Percentiles rank a stretch among this genome's conserved stretches.
These are phyloP conservation scores for Dentipellis sp. DNA, from an alignment of 768 basidiomycete genomes.

Conservation along the genomic window DNA sequence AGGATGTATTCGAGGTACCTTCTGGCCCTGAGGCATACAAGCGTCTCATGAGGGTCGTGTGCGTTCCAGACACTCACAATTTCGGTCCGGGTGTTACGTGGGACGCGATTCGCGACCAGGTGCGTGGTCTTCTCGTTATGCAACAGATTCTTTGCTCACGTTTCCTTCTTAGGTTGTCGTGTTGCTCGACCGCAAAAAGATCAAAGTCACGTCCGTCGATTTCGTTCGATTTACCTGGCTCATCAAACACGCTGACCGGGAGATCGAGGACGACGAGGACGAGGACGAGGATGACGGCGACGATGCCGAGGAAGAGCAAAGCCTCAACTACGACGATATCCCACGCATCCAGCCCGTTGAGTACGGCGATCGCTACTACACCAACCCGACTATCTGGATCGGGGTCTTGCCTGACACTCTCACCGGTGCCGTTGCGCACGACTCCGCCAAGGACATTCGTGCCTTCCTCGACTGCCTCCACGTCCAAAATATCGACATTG, in stretches of 20 bases:
- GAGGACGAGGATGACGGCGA: constrained; percentile 10
- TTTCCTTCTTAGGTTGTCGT: constrained; percentile 4
- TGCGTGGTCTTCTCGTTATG: constrained; percentile 17
- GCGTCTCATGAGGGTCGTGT: constrained; percentile 16
- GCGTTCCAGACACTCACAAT: constrained; percentile 14
- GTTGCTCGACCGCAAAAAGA: constrained; percentile 1
- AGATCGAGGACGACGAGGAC: constrained; percentile 15
- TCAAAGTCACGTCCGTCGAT: constrained; percentile 3
- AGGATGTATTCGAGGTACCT: constrained; percentile 13
- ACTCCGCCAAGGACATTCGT: constrained; percentile 14
- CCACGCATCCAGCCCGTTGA: constrained; percentile 18
- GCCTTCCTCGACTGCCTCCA: constrained; percentile 10
- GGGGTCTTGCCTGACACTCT: constrained; percentile 18
- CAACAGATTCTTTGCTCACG: constrained; percentile 6
- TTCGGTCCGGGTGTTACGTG: constrained; percentile 5
- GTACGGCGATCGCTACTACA: constrained; percentile 16
- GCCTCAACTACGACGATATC: constrained; percentile 13
- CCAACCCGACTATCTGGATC: constrained; percentile 19
- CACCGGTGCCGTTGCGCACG: constrained; percentile 14
- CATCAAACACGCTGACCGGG: constrained; percentile 5
- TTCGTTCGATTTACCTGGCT: constrained; percentile 7
- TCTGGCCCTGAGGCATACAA: constrained; percentile 12
- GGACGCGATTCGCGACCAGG: constrained; percentile 14
- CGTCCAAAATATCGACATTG: constrained; percentile 16
- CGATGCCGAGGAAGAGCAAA: neutral